Evolutionary conservation across 2,329 filamentous ascomycete species (phyloP).

Genomic region (Fusarium multiceps): DNA sequence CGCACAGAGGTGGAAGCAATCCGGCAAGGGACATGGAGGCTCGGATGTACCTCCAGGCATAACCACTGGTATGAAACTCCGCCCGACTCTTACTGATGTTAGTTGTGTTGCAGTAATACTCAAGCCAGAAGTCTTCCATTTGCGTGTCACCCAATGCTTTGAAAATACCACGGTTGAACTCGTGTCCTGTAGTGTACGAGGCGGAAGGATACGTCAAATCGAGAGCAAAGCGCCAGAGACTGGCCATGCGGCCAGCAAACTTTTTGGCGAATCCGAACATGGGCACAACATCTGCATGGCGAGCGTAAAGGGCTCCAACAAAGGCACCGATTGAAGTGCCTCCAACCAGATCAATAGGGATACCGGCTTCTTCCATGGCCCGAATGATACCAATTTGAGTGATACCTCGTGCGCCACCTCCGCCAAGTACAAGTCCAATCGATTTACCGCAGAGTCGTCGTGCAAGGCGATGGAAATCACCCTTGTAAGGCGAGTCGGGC

Average conservation of each 20-base stretch:
- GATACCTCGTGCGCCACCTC: conserved; percentile 91
- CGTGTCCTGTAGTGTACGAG: conserved; percentile 97
- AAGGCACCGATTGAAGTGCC: conserved; percentile 97
- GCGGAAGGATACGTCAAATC: conserved; percentile 96
- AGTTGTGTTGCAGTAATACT: conserved; percentile 99
- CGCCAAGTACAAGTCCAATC: conserved; percentile 91
- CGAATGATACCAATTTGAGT: conserved; percentile 94
- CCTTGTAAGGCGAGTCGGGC: conserved; percentile 91
- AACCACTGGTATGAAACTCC: conserved; percentile 95
- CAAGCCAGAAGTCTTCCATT: conserved; percentile 99
- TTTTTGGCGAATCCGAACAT: conserved; percentile 98
- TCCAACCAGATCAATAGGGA: conserved; percentile 94
- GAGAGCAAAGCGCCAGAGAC: conserved; percentile 97
- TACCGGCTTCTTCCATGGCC: conserved; percentile 93
- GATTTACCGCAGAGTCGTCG: conserved; percentile 92
- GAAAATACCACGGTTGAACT: conserved; percentile 99
- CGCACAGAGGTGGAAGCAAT: conserved; percentile 90
- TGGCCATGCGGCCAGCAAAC: conserved; percentile 98
- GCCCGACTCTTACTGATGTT: conserved; percentile 95
- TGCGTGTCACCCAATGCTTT: conserved; percentile 97
- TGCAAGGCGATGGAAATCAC: conserved; percentile 94
- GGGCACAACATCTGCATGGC: conserved; percentile 94
- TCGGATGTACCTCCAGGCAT: conserved; percentile 96
- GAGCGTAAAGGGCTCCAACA: conserved; percentile 93
- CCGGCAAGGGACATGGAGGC: conserved; percentile 98